These are phyloP conservation scores for Eucalyptus lansdowneana DNA, from an alignment of 345 rosid species.

Conservation along the genomic window DNA sequence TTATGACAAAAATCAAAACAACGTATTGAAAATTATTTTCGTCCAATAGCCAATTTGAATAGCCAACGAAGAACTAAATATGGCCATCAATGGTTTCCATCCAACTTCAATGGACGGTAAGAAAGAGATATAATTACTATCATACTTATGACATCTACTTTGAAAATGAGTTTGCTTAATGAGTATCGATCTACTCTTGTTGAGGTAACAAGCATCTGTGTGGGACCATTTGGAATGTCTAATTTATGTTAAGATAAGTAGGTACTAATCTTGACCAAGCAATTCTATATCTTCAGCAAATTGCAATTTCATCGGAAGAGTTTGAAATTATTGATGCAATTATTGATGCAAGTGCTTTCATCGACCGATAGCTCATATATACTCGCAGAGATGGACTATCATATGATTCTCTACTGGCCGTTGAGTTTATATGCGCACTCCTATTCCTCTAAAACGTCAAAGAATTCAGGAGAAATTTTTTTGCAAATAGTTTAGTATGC, in stretches of 20 bases:
- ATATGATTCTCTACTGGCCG: neutral
- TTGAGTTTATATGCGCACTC: neutral
- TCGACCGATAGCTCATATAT: neutral
- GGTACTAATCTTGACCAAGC: neutral
- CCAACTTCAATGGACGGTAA: neutral
- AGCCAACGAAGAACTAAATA: neutral
- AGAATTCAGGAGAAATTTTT: neutral
- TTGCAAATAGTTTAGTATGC: neutral
- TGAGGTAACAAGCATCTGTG: neutral
- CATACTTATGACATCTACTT: neutral
- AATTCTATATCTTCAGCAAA: neutral
- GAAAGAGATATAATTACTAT: neutral
- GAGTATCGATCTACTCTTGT: neutral
- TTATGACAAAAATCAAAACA: neutral
- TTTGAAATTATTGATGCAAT: neutral
- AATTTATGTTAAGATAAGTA: neutral
- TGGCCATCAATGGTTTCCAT: neutral
- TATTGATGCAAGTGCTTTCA: neutral
- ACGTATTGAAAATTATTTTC: neutral
- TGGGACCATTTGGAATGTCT: neutral
- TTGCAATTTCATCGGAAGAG: neutral
- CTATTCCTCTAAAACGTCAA: neutral
- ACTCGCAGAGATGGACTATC: neutral
- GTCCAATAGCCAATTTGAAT: neutral
- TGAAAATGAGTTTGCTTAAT: neutral